Percentiles rank a stretch among this genome's conserved stretches.
phyloP scores from a whole-genome alignment of 371 early-diverging fungal genomes.

The Mortierella sp. region DNA sequence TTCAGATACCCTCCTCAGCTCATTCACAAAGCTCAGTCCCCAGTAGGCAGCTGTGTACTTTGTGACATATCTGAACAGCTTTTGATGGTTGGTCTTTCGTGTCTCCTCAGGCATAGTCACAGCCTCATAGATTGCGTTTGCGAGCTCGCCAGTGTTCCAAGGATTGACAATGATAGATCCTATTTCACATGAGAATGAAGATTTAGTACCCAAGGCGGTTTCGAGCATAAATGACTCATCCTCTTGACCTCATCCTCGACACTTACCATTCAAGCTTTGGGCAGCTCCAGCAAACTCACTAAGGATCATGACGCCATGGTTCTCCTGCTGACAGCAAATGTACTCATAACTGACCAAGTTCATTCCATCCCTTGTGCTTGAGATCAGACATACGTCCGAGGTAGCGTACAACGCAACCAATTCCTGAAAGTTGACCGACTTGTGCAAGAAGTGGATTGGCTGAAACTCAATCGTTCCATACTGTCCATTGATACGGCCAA shows the following conservation, averaged over 20 bases:
- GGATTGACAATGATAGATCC: constrained; percentile 97
- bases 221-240: no score
- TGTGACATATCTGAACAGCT: constrained; percentile 92
- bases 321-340: constrained; percentile 93
- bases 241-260: background rate
- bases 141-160: constrained; percentile 97
- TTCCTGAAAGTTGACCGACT: constrained; percentile 96
- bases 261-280: constrained; percentile 92
- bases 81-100: constrained; percentile 87
- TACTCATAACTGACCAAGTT: constrained; percentile 99
- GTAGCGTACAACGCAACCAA: constrained; percentile 95
- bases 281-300: constrained; percentile 99
- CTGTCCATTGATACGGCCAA: constrained; percentile 96
- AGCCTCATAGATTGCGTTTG: constrained; percentile 91
- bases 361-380: constrained; percentile 99
- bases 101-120: constrained; percentile 90
- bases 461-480: constrained; percentile 94
- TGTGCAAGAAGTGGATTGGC: constrained; percentile 98
- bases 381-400: constrained; percentile 96
- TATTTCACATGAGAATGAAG: background rate
- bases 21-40: constrained; percentile 95
- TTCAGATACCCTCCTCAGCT: constrained; percentile 65
- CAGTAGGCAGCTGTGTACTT: constrained; percentile 99
- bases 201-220: no score
- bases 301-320: constrained; percentile 96